Percentiles rank a stretch among this genome's conserved stretches.
Conservation (phyloP, 23 red algal genomes). For the Pyropia yezoensis region DNA sequence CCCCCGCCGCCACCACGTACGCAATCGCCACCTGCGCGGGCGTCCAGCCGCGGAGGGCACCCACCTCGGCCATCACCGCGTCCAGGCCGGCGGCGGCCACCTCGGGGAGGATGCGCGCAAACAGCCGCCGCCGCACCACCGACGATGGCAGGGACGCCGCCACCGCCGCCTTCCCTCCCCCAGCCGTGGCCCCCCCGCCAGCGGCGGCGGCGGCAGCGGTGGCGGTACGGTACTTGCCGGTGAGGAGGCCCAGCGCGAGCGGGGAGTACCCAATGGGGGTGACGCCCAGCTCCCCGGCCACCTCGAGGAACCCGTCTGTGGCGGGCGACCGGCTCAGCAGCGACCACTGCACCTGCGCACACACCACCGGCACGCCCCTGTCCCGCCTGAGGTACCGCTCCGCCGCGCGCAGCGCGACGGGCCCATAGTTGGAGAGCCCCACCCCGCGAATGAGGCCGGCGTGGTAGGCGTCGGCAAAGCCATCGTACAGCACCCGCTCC, state of each 20-base stretch:
- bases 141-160: not conserved
- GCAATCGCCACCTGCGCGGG: conserved; percentile 33
- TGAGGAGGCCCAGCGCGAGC: conserved; percentile 63
- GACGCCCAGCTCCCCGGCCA: conserved; percentile 27
- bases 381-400: conserved; percentile 14
- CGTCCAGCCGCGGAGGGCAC: conserved; percentile 11
- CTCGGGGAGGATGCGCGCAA: too few species aligned
- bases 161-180: conserved; percentile 17
- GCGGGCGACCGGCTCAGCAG: conserved; percentile 24
- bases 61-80: conserved; percentile 4
- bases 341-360: conserved; percentile 52
- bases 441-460: conserved; percentile 30
- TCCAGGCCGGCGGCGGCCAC: conserved; percentile 14
- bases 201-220: too few species aligned
- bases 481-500: conserved; percentile 31
- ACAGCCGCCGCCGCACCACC: too few species aligned
- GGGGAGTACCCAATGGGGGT: conserved; percentile 63
- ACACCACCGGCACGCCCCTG: conserved; percentile 20
- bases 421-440: conserved; percentile 55
- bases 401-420: conserved; percentile 6
- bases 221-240: conserved; percentile 52
- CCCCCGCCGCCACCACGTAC: not conserved
- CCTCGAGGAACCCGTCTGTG: conserved; percentile 16
- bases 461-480: conserved; percentile 44
- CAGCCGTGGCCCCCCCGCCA: conserved; percentile 3